Base-by-base conservation (phyloP, 345 rosid species). In the Arabidopsis thaliana region DNA sequence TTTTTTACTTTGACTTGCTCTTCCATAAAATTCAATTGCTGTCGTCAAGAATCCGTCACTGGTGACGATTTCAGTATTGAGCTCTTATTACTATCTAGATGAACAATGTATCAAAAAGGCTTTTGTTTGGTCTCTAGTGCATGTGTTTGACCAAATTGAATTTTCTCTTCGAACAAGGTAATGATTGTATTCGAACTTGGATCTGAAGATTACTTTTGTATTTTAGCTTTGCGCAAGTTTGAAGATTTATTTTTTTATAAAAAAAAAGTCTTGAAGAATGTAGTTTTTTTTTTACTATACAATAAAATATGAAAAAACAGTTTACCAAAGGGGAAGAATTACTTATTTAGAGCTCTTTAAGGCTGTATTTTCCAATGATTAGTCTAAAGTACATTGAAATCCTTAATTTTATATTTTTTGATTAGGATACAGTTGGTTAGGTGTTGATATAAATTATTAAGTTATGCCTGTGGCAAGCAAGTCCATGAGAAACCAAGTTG, bases 401-500 rank as follows among this genome's bases (percentile, higher is more conserved):
- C 33, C 4, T 57, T 73, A 40, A 74, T 37, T 66, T 34, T 20
- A 30, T 24, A 62, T 40, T 51, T 16, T 25, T 14, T 20, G 57
- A 13, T 61, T 23, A 46, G 9, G 23, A 8, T 67, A 53, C 42
- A 56, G 37, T 23, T 40, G 23, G 59, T 65, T 65, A 16, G 72
- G 59, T 74, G 52, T 28, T 75, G 45, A 22, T 48, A 52, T 48
- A 58, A 58, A 58, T 1, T n/a, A 3, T 28, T 12, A 22, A 72
- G 34, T 73, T 59, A 13, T n/a, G 9, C 36, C 14, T 1, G 22
- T 59, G 42, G 68, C 40, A 75, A 50, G 63, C 42, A 69, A 69
- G 64, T 68, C 79, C 64, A 69, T 36, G 52, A 57, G 46, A 77
- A 77, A 71, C 60, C 72, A 77, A 71, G 77, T 71, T 71, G 67